Evolutionary conservation across 306 rosid species (phyloP).

Genomic region (Pterocarpus macrocarpus): DNA sequence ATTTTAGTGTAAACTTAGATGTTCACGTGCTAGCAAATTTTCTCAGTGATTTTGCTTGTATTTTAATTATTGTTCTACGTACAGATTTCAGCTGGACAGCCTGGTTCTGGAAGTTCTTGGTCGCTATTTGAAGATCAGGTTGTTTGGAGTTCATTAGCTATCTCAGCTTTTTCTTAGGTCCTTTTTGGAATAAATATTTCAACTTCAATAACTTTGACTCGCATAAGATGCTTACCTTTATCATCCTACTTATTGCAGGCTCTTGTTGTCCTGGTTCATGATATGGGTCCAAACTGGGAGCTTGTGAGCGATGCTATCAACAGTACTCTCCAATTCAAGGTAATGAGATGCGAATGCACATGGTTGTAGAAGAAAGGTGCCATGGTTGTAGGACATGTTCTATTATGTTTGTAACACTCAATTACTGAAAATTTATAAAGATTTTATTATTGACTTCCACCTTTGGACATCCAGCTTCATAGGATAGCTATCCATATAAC

Average conservation of each 20-base stretch:
- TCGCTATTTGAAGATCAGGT: constrained; percentile 97
- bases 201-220: constrained; percentile 11
- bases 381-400: background rate
- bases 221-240: constrained; percentile 28
- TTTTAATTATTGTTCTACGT: background rate
- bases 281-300: constrained; percentile 99
- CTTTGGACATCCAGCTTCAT: background rate
- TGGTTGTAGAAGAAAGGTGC: background rate
- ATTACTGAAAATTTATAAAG: no score
- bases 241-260: constrained; percentile 62
- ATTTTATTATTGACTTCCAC: background rate
- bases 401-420: background rate
- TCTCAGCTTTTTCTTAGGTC: constrained; percentile 4
- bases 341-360: constrained; percentile 38
- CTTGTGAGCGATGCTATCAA: constrained; percentile 93
- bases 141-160: constrained; percentile 23
- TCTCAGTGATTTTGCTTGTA: constrained; percentile 10
- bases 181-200: constrained; percentile 25
- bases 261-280: constrained; percentile 98
- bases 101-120: constrained; percentile 93
- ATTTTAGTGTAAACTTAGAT: constrained; percentile 35
- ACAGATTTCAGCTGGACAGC: constrained; percentile 78
- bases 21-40: constrained; percentile 34
- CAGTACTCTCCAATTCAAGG: constrained; percentile 91
- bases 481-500: background rate